Base-by-base conservation (phyloP, 768 basidiomycete species). In the Nidularia sp. region DNA sequence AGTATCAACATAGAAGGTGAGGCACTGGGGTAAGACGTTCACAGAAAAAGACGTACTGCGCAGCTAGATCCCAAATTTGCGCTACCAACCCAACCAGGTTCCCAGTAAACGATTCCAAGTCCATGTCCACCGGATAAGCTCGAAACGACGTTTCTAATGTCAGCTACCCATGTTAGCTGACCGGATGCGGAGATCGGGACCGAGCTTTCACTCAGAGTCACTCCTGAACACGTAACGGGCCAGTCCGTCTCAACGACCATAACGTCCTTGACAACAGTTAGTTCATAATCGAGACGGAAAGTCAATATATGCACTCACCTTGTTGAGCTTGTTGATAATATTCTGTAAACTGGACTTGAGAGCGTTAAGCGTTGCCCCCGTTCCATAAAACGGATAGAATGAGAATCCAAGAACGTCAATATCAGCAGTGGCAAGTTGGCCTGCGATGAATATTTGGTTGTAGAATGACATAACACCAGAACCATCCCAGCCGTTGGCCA, bases 201-300 rank as follows among this genome's bases (percentile, higher is more conserved):
- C 4, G 72, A 70, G 2, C 67, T 63, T 49, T 79, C 74, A 53
- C 78, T 81, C 59, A 83, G 54, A 2, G 74, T 61, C 5, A 66
- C 59, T 18, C 72, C 67, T 58, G 76, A 67, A 65, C 82, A 84
- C 1, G 63, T 57, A 8, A 65, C 78, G 0, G 83, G 80, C 82
- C 82, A 86, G 63, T 86, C 79, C 4, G 83, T 85, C 64, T 85
- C 84, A 5, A 81, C 83, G 15, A 84, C 76, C 64, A 84, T 77
- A 45, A 85, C 66, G 47, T 78, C 69, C 75, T 78, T 32, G 12
- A 39, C 1, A 8, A 18, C 8, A 39, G n/a, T 22, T 8, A 46
- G 8, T 36, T n/a, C 8, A 13, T 7, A 42, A 39, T 41, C 4
- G 25, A 32, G 31, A 45, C 8, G 43, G 6, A 15, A 12, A 35